Conservation (phyloP, 257 asterid genomes). For the Penstemon eatonii region DNA sequence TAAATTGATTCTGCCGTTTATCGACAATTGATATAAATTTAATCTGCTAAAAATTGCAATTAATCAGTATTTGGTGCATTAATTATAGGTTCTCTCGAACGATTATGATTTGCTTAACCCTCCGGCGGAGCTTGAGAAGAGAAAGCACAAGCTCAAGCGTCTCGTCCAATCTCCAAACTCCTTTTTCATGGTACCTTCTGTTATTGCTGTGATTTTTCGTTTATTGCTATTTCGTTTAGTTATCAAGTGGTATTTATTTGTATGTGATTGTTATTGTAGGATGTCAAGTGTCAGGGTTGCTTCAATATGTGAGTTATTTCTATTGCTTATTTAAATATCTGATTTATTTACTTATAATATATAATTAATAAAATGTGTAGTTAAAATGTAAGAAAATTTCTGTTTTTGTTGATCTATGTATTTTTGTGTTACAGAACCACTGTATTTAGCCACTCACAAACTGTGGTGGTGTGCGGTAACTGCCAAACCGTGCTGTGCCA, state of each 20-base stretch:
- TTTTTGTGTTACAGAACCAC: conserved; percentile 45
- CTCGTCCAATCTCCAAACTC: too few species aligned
- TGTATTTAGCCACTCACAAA: conserved; percentile 55
- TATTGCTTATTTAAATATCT: not conserved
- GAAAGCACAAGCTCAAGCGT: too few species aligned
- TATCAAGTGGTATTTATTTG: not conserved
- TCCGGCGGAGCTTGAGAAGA: conserved; percentile 19
- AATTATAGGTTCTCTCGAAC: conserved; percentile 50
- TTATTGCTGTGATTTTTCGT: conserved; percentile 37
- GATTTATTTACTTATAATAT: not conserved
- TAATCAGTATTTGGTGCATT: too few species aligned
- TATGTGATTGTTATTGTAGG: conserved; percentile 27
- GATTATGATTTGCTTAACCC: conserved; percentile 66
- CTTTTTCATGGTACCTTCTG: conserved; percentile 40
- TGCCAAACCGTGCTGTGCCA: conserved; percentile 63
- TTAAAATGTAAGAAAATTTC: not conserved
- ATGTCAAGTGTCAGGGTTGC: conserved; percentile 70
- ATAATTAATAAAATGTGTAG: too few species aligned
- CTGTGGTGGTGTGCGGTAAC: conserved; percentile 59
- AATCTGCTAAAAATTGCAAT: too few species aligned
- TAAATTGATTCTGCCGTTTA: too few species aligned
- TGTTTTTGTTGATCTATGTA: not conserved
- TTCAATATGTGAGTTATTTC: conserved; percentile 52
- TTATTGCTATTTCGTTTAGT: not conserved
- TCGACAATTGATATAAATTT: too few species aligned